Percentiles rank a stretch among this genome's conserved stretches.
Evolutionary conservation across 2,329 filamentous ascomycete genomes (phyloP).

Genomic region (Apiospora kogelbergensis): DNA sequence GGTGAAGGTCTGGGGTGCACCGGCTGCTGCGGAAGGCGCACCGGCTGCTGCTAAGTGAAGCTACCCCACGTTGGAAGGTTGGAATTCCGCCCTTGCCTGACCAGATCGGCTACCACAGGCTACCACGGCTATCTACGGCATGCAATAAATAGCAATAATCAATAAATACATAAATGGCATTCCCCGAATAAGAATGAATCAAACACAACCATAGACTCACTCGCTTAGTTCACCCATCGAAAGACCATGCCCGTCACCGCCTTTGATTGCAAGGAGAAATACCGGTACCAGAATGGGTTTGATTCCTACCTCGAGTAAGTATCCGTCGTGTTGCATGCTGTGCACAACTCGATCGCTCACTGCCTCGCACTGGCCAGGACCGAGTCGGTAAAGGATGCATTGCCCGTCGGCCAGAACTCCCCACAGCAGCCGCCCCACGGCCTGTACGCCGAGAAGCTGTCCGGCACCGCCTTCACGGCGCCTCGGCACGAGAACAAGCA

Average conservation of each 20-base stretch:
- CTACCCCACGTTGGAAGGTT: no score
- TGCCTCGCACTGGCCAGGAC: slow-evolving; percentile 40
- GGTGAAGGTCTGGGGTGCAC: slow-evolving; percentile 24
- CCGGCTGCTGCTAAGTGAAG: neutral
- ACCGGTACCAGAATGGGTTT: slow-evolving; percentile 70
- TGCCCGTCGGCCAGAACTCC: slow-evolving; percentile 68
- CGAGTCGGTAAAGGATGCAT: slow-evolving; percentile 65
- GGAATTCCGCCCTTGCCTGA: no score
- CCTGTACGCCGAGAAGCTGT: slow-evolving; percentile 68
- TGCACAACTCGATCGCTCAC: neutral
- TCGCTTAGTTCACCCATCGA: no score
- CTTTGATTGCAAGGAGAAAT: slow-evolving; percentile 41
- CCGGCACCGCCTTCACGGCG: slow-evolving; percentile 60
- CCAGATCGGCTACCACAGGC: no score
- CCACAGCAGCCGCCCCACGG: slow-evolving; percentile 69
- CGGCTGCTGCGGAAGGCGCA: neutral
- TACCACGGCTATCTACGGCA: no score
- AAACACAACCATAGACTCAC: no score
- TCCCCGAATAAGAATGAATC: no score
- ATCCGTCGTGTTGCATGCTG: no score
- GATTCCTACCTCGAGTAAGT: slow-evolving; percentile 66
- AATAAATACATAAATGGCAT: no score
- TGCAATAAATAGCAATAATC: no score
- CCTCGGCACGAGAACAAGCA: slow-evolving; percentile 59
- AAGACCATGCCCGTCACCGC: slow-evolving; percentile 34